A percentile compares a stretch with the other conserved stretches of the same genome.
Evolutionary conservation across 169 alveolate species (phyloP).

Genomic region (Plasmodium berghei): DNA sequence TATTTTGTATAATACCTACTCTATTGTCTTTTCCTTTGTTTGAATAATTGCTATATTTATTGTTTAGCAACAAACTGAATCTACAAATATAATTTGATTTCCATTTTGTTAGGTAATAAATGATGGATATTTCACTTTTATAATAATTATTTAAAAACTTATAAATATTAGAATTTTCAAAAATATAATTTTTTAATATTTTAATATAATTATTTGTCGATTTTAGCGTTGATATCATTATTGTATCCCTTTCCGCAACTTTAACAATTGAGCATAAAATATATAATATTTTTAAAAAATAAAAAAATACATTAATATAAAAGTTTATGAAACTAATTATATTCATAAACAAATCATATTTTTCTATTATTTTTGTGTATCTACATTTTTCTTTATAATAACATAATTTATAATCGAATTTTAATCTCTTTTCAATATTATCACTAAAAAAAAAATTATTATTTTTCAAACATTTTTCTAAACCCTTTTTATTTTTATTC

Average conservation of each 20-base stretch:
- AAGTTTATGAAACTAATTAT: neutral
- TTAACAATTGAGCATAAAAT: conserved; percentile 38
- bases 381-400: too few relatives aligned
- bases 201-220: conserved; percentile 46
- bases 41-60: neutral
- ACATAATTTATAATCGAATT: too few relatives aligned
- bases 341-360: neutral
- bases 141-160: conserved; percentile 39
- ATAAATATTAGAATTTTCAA: conserved; percentile 44
- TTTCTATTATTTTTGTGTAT: neutral
- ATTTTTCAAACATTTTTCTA: too few relatives aligned
- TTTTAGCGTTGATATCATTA: conserved; percentile 26
- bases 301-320: conserved; percentile 17
- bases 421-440: neutral
- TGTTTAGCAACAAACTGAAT: conserved; percentile 13
- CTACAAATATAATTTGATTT: conserved; percentile 23
- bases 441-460: too few relatives aligned
- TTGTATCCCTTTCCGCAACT: conserved; percentile 48
- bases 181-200: conserved; percentile 45
- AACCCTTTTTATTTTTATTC: too few relatives aligned
- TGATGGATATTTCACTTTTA: conserved; percentile 43
- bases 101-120: conserved; percentile 63
- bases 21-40: neutral
- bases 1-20: neutral
- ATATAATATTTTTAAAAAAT: conserved; percentile 27